These are phyloP conservation scores for Plasmodium falciparum DNA, from an alignment of 169 alveolate species.

Conservation along the genomic window DNA sequence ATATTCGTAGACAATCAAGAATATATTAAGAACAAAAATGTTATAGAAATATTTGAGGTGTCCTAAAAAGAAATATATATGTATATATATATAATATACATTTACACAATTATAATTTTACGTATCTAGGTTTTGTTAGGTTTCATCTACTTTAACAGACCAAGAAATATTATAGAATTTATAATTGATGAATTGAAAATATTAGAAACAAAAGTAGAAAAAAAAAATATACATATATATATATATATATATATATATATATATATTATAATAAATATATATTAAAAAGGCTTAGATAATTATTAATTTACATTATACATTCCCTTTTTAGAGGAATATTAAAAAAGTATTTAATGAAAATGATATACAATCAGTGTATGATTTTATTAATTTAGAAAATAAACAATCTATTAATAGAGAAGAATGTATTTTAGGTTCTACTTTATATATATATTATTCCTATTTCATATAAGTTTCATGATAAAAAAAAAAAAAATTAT, in stretches of 20 bases:
- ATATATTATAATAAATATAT: background rate
- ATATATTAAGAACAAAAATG: constrained; percentile 39
- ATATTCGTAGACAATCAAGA: constrained; percentile 38
- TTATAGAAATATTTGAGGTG: constrained; percentile 68
- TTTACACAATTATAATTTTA: background rate
- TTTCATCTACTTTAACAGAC: constrained; percentile 47
- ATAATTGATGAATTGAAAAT: constrained; percentile 41
- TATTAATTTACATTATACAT: background rate
- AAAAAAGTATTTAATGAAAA: constrained; percentile 31
- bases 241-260: constrained; percentile 8
- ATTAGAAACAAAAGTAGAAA: constrained; percentile 57
- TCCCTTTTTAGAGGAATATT: constrained; percentile 3
- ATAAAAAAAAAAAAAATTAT: background rate
- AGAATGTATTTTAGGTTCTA: constrained; percentile 60
- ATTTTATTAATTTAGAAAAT: constrained; percentile 60
- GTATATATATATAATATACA: background rate
- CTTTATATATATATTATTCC: background rate
- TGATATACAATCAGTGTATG: constrained; percentile 46
- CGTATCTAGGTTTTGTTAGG: constrained; percentile 50
- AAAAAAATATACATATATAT: background rate
- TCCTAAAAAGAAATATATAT: constrained; percentile 7
- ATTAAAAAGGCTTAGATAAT: background rate
- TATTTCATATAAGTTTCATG: background rate
- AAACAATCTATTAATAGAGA: constrained; percentile 61
- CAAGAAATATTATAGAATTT: constrained; percentile 50